Evolutionary conservation across 768 basidiomycete species (phyloP).

Genomic region (Tylopilus sp.): DNA sequence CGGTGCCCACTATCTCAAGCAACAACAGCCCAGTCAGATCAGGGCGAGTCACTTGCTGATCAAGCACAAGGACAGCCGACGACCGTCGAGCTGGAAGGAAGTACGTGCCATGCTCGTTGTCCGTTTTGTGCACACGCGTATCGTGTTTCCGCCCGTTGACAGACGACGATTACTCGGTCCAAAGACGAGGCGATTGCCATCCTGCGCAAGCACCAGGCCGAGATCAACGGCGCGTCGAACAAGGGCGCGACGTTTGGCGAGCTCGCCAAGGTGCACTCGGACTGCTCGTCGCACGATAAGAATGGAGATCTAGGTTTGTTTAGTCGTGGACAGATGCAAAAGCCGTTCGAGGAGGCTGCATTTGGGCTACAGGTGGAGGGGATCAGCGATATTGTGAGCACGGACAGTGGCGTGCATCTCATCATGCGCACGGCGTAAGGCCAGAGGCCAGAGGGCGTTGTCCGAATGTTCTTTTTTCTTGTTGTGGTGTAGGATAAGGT

Average conservation of each 20-base stretch:
- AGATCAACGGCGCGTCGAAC: slow-evolving; percentile 47
- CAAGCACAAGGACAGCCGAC: slow-evolving; percentile 80
- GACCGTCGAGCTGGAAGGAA: slow-evolving; percentile 84
- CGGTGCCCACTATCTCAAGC: slow-evolving; percentile 55
- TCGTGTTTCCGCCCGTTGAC: background rate
- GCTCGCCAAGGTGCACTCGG: slow-evolving; percentile 75
- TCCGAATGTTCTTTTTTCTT: background rate
- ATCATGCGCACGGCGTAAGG: slow-evolving; percentile 76
- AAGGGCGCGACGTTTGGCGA: slow-evolving; percentile 64
- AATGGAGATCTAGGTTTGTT: slow-evolving; percentile 91
- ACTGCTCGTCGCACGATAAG: slow-evolving; percentile 83
- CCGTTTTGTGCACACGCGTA: background rate
- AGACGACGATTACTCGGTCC: slow-evolving; percentile 72
- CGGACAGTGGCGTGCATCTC: slow-evolving; percentile 94
- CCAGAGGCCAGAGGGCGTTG: too few relatives aligned
- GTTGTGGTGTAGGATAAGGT: slow-evolving; percentile 1
- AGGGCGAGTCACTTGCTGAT: slow-evolving; percentile 94
- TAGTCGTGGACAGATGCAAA: slow-evolving; percentile 89
- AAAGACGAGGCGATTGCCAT: slow-evolving; percentile 89
- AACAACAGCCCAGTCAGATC: slow-evolving; percentile 50
- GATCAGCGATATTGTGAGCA: slow-evolving; percentile 79
- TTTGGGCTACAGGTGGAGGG: slow-evolving; percentile 68
- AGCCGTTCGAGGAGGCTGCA: slow-evolving; percentile 90
- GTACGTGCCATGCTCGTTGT: slow-evolving; percentile 37
- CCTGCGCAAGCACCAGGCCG: slow-evolving; percentile 56